Percentiles rank a stretch among this genome's conserved stretches.
Conservation (phyloP, 257 asterid genomes). For the Solanum corneliomulleri region DNA sequence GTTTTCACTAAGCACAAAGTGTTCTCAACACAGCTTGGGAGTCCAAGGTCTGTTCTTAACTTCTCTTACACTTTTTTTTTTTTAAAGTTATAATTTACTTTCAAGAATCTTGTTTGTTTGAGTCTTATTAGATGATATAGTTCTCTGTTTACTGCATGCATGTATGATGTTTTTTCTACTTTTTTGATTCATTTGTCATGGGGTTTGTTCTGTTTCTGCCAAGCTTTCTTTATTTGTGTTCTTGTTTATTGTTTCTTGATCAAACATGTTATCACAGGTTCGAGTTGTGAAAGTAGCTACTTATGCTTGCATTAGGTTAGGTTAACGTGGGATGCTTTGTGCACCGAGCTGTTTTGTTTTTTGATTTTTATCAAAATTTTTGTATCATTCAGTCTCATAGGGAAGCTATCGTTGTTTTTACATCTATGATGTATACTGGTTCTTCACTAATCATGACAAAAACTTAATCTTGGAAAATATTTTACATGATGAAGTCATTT, state of each 20-base stretch:
- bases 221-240: not conserved
- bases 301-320: not conserved
- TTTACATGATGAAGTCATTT: not conserved
- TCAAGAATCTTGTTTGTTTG: not conserved
- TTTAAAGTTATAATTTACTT: not conserved
- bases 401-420: not conserved
- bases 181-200: not conserved
- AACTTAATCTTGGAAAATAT: not conserved
- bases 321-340: not conserved
- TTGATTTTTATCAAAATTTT: not conserved
- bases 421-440: not conserved
- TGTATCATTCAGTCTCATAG: not conserved
- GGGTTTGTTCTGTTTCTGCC: not conserved
- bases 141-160: not conserved
- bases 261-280: not conserved
- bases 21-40: conserved; percentile 22
- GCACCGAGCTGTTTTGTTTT: not conserved
- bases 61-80: conserved; percentile 1
- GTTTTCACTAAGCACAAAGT: conserved; percentile 23
- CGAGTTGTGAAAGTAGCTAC: not conserved
- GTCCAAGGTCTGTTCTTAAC: conserved; percentile 32
- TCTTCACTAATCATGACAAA: not conserved
- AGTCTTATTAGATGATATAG: not conserved
- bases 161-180: not conserved
- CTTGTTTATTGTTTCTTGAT: not conserved